Evolutionary conservation across 495 filamentous ascomycete species (phyloP).

Genomic region (Pseudotulostoma volvatum): DNA sequence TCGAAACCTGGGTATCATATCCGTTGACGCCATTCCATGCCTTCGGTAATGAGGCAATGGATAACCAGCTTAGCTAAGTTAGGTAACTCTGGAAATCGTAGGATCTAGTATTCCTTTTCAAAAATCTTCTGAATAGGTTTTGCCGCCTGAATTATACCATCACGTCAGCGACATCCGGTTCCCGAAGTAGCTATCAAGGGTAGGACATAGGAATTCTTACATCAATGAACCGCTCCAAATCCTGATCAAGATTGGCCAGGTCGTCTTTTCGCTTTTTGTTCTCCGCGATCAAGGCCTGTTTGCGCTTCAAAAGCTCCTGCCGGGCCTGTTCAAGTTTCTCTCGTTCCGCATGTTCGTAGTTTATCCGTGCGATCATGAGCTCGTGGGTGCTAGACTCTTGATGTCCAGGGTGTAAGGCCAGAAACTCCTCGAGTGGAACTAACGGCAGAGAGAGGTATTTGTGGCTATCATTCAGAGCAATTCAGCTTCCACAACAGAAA

Average conservation of each 20-base stretch:
- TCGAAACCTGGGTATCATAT: background rate
- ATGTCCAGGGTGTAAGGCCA: conserved; percentile 61
- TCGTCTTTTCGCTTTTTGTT: conserved; percentile 94
- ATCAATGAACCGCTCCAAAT: conserved; percentile 83
- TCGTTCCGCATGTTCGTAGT: conserved; percentile 75
- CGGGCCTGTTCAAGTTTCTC: conserved; percentile 76
- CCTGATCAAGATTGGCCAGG: conserved; percentile 69
- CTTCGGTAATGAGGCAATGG: too few relatives aligned
- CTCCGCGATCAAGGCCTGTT: conserved; percentile 79
- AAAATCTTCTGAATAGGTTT: conserved; percentile 76
- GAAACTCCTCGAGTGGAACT: conserved; percentile 68
- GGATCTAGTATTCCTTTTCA: conserved; percentile 46
- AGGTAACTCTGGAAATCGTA: too few relatives aligned
- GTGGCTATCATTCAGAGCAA: conserved; percentile 41
- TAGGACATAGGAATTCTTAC: conserved; percentile 11
- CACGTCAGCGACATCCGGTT: background rate
- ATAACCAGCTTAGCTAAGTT: too few relatives aligned
- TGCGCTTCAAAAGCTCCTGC: conserved; percentile 72
- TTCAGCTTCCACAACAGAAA: conserved; percentile 4
- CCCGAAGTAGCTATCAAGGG: too few relatives aligned
- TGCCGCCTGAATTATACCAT: conserved; percentile 40
- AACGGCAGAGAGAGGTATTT: conserved; percentile 74
- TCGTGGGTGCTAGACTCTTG: conserved; percentile 51
- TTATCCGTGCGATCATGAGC: conserved; percentile 81
- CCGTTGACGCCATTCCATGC: background rate